Conservation (phyloP, 1,284 basidiomycete genomes). For the Abortiporus biennis region DNA sequence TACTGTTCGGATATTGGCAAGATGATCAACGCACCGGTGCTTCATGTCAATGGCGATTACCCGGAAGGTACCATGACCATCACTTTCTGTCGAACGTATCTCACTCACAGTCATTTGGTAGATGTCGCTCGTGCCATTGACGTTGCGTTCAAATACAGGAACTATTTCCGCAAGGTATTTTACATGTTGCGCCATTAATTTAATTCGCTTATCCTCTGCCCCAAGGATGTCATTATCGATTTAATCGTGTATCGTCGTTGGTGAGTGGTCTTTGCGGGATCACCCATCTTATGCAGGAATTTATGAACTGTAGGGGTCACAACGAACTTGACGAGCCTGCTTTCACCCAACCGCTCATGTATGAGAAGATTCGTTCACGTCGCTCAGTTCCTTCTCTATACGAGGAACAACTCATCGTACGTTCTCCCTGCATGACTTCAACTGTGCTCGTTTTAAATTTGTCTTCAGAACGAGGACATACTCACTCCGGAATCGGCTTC, state of each 20-base stretch:
- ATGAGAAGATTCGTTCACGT: conserved; percentile 73
- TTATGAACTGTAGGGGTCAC: conserved; percentile 49
- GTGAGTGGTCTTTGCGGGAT: conserved; percentile 29
- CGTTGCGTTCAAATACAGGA: conserved; percentile 77
- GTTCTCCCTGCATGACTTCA: conserved; percentile 19
- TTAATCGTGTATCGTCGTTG: conserved; percentile 83
- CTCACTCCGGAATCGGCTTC: conserved; percentile 45
- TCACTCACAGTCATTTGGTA: conserved; percentile 20
- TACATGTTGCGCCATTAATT: background rate
- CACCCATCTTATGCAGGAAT: background rate
- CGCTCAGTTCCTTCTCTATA: conserved; percentile 79
- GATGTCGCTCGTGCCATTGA: conserved; percentile 77
- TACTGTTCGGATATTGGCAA: conserved; percentile 90
- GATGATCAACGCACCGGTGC: conserved; percentile 81
- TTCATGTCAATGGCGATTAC: conserved; percentile 91
- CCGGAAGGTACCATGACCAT: conserved; percentile 61
- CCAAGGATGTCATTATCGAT: conserved; percentile 81
- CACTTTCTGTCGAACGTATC: background rate
- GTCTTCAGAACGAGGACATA: conserved; percentile 45
- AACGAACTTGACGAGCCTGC: conserved; percentile 90
- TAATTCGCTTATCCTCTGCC: background rate
- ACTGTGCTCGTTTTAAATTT: background rate
- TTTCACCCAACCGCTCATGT: conserved; percentile 89
- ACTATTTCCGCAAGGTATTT: conserved; percentile 70
- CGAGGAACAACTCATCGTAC: conserved; percentile 70